Conservation (phyloP, 1,284 basidiomycete species). For the Apiotrichum gracile region DNA sequence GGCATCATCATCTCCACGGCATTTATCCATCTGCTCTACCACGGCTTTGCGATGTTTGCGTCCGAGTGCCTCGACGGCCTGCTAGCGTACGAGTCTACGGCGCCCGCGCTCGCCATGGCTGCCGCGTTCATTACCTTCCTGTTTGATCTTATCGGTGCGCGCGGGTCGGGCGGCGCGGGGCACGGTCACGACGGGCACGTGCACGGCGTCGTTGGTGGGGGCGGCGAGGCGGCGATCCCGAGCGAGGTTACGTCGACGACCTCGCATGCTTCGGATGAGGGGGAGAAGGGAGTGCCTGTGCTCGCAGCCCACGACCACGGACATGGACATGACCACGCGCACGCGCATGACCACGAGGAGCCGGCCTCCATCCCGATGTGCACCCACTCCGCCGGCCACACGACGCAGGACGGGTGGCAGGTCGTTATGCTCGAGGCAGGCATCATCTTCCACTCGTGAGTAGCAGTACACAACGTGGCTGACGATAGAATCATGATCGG, state of each 20-base stretch:
- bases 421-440: constrained; percentile 47
- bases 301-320: neutral
- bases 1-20: constrained; percentile 50
- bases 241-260: neutral
- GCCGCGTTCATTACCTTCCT: constrained; percentile 35
- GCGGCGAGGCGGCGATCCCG: neutral
- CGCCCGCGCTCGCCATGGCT: constrained; percentile 46
- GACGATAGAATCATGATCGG: constrained; percentile 22
- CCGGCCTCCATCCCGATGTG: neutral
- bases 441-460: constrained; percentile 46
- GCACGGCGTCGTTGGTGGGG: constrained; percentile 12
- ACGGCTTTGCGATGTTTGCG: constrained; percentile 45
- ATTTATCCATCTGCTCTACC: constrained; percentile 49
- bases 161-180: constrained; percentile 2
- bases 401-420: constrained; percentile 21
- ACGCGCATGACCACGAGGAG: neutral
- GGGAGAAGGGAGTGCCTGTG: neutral
- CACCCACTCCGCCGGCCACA: neutral
- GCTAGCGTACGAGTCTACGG: constrained; percentile 46
- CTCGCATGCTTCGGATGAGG: neutral
- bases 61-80: constrained; percentile 47
- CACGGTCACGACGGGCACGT: neutral
- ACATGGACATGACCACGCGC: neutral
- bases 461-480: neutral
- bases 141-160: constrained; percentile 42